Evolutionary conservation across 306 rosid genomes (phyloP).

Genomic region (Astragalus membranaceus): DNA sequence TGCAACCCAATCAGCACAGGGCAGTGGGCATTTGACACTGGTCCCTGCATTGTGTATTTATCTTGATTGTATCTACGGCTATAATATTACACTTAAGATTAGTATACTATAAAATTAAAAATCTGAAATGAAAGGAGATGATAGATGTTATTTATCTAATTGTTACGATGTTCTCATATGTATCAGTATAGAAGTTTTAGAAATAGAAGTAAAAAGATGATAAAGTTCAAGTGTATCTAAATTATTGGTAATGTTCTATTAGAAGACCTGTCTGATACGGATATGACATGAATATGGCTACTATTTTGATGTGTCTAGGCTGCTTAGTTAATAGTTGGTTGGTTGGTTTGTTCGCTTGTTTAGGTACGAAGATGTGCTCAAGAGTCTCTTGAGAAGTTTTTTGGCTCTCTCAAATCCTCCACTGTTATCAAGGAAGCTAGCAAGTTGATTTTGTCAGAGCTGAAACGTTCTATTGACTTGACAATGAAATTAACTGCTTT

Average conservation of each 20-base stretch:
- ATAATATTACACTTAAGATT: background rate
- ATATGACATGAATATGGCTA: background rate
- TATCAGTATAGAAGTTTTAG: background rate
- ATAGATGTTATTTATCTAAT: background rate
- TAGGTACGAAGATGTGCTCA: constrained; percentile 89
- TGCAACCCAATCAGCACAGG: background rate
- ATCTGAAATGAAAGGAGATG: background rate
- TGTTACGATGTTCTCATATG: background rate
- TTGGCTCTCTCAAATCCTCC: constrained; percentile 46
- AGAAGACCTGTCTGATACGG: background rate
- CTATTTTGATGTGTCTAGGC: background rate
- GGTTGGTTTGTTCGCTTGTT: constrained; percentile 1
- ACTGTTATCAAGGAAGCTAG: constrained; percentile 59
- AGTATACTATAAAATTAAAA: background rate
- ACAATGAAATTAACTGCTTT: constrained; percentile 34
- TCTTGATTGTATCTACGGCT: background rate
- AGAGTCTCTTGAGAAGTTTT: constrained; percentile 63
- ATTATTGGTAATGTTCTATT: background rate
- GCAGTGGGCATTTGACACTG: background rate
- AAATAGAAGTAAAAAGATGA: background rate
- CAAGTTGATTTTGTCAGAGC: constrained; percentile 61
- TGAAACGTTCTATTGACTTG: constrained; percentile 50
- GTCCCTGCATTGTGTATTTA: background rate
- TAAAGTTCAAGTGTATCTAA: background rate
- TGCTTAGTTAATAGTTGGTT: background rate